Percentiles rank a stretch among this genome's conserved stretches.
Evolutionary conservation across 768 basidiomycete genomes (phyloP).

Genomic region (Boletus pseudopeckii): DNA sequence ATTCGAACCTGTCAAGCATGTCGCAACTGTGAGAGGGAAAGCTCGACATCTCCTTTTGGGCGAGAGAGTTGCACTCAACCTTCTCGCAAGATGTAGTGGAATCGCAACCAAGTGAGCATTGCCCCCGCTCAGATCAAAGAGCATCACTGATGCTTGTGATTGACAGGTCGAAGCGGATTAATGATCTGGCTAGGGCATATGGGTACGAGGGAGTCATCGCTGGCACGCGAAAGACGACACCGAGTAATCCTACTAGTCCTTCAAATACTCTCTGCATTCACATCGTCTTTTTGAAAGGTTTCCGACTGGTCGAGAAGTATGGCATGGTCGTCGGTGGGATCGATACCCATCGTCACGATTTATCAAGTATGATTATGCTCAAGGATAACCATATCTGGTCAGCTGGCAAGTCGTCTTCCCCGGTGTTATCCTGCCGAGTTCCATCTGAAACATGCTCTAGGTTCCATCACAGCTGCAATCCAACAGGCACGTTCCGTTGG

Average conservation of each 20-base stretch:
- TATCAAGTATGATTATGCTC: slow-evolving; percentile 99
- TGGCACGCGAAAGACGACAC: slow-evolving; percentile 96
- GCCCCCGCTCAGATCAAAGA: neutral
- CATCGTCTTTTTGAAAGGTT: slow-evolving; percentile 49
- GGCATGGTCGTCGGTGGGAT: slow-evolving; percentile 98
- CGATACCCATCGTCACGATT: slow-evolving; percentile 91
- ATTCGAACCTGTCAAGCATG: slow-evolving; percentile 76
- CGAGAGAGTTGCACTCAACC: slow-evolving; percentile 89
- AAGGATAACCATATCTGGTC: slow-evolving; percentile 99
- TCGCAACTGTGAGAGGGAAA: slow-evolving; percentile 90
- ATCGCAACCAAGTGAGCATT: slow-evolving; percentile 85
- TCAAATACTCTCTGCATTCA: slow-evolving; percentile 2
- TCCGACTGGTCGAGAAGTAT: slow-evolving; percentile 96
- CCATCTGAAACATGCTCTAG: slow-evolving; percentile 34
- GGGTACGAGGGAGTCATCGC: slow-evolving; percentile 89
- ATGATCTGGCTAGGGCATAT: slow-evolving; percentile 69
- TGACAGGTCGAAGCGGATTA: slow-evolving; percentile 74
- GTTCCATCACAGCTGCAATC: slow-evolving; percentile 89
- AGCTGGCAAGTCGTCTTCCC: slow-evolving; percentile 51
- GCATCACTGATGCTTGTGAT: neutral
- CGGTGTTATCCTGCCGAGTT: neutral
- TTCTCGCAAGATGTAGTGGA: slow-evolving; percentile 92
- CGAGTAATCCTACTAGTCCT: slow-evolving; percentile 43
- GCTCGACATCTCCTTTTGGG: slow-evolving; percentile 86
- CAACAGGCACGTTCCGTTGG: slow-evolving; percentile 82